phyloP scores from a whole-genome alignment of 2,329 filamentous ascomycete species.

The Colletotrichum truncatum region DNA sequence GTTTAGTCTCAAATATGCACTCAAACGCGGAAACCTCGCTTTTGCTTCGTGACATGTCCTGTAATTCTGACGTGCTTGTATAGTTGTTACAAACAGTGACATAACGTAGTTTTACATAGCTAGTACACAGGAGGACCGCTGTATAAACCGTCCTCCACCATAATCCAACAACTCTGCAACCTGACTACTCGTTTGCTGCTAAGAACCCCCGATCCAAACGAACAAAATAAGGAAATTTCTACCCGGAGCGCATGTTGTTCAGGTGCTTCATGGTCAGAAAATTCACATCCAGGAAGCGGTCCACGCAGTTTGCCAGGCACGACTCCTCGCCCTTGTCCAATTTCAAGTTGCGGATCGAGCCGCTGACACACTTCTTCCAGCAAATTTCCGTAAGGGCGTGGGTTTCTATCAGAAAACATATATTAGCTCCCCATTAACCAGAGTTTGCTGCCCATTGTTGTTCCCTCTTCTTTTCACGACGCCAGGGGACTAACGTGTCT shows the following conservation, averaged over 20 bases:
- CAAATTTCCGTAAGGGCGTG: conserved; percentile 76
- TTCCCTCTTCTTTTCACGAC: neutral
- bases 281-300: conserved; percentile 92
- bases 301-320: conserved; percentile 92
- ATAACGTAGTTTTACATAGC: conserved; percentile 5
- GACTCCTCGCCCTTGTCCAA: conserved; percentile 82
- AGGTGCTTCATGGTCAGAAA: conserved; percentile 86
- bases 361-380: conserved; percentile 93
- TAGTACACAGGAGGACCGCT: neutral
- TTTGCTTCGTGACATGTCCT: neutral
- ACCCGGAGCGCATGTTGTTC: conserved; percentile 61
- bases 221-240: neutral
- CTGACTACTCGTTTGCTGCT: too few species aligned
- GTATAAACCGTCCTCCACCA: neutral
- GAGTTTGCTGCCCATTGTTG: too few species aligned
- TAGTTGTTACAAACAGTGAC: too few species aligned
- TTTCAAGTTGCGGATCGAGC: conserved; percentile 74
- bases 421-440: neutral
- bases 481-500: conserved; percentile 62
- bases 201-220: too few species aligned
- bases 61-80: too few species aligned
- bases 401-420: conserved; percentile 51
- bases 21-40: neutral
- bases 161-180: too few species aligned
- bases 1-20: conserved; percentile 1